Evolutionary conservation across 768 basidiomycete species (phyloP), one percentile per base, ranked within the genome.

Genomic region (Kockovaella imperatae): DNA sequence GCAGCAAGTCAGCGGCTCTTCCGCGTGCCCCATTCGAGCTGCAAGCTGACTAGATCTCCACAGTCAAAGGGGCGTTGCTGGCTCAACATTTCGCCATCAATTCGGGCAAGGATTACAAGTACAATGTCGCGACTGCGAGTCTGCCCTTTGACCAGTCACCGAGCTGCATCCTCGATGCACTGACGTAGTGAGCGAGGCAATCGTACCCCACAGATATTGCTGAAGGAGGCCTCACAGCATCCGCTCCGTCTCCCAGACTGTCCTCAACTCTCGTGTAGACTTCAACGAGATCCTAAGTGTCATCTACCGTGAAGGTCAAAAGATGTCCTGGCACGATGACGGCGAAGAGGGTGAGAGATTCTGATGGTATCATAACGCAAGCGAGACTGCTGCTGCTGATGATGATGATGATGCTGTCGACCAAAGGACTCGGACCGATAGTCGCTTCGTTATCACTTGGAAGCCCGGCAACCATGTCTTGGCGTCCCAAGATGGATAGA

Each of bases 291-390:
- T 68, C 26, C 50, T 71, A 0, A 56, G 53, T 34, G 57, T 63
- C 8, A 36, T 61, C 35, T 61, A 63, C 45, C 38, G 56, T 14
- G 59, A 62, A 42, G 53, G 55, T 2, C 66, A 65, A 23, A 58
- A 59, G 53, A 64, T 68, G 63, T 50, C 38, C 17, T 69, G 57
- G 49, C 70, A 72, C 44, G 65, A 70, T 49, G 70, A 72, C 41
- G 70, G 70, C 26, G 70, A 72, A 40, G 20, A 38, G 25, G 68
- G 62, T 64, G 18, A 43, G 56, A 52, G 4, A 20, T 39, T 20
- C 41, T 4, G 36, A 15, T 29, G 49, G 24, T 32, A 15, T 4
- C 18, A 44, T 31, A 17, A 8, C 11, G 13, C 20, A n/a, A 35
- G 11, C 10, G 20, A 5, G 25, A 21, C 20, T n/a, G 14, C 43